Base-by-base conservation (phyloP, 148 eudicot species). In the Vaccinium vitisidaea region DNA sequence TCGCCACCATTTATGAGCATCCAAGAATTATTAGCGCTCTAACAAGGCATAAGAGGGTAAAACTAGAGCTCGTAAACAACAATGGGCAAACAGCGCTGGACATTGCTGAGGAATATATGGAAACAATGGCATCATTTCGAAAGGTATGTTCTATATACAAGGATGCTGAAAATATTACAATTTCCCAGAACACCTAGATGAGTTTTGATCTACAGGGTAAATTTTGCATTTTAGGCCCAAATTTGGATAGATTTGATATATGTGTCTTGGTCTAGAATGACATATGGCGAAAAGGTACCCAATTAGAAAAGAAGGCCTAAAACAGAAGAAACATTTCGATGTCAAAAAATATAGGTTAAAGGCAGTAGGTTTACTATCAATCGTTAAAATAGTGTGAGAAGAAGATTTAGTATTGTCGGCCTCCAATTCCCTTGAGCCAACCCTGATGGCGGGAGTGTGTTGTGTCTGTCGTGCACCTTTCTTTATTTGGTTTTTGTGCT, bases 81-180 rank as follows among this genome's bases (percentile, higher is more conserved):
- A 71, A 83, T 10, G 50, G 79, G n/a, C 73, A 61, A 12, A 88
- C 88, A 13, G 84, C 90, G 9, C 86, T 85, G 21, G 90, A 88
- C 84, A 80, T 86, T 83, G 86, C 90, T 27, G 86, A 85, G 58
- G 81, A 83, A 54, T 61, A 63, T 21, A 83, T 65, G 86, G 90
- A 88, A 53, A 76, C 43, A 65, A 23, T 12, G 63, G 65, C 86
- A 54, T 86, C 84, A 46, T 88, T 80, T 80, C 69, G 8, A 10
- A 88, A 78, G 85, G 89, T 85, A 81, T 49, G 73, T 30, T 50
- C 19, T 49, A 30, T 65, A 82, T 13, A 19, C 25, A 63, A 63
- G 69, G n/a, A 63, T 0, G n/a, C n/a, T 58, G 21, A 58, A 16
- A 58, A 18, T 58, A 5, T 58, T 58, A n/a, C 15, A 69, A 11